phyloP scores from a whole-genome alignment of 495 filamentous ascomycete species.

The Cairneyella variabilis region DNA sequence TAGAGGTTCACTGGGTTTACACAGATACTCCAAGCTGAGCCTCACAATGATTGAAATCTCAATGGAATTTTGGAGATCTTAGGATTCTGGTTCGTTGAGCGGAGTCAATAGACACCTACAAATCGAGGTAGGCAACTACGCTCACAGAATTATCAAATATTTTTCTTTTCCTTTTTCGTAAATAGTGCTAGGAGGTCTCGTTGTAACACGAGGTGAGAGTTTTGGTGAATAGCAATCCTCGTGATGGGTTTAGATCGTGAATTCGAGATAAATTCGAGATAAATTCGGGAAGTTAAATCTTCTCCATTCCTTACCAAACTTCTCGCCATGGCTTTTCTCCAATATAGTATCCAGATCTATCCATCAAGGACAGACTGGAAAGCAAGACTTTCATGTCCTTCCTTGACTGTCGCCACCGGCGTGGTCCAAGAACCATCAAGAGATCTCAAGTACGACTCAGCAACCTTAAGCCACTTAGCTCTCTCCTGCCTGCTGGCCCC shows the following conservation, averaged over 20 bases:
- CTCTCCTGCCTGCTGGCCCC: constrained; percentile 50
- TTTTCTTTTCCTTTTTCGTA: too few relatives aligned
- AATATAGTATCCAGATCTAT: not conserved
- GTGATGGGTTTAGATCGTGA: too few relatives aligned
- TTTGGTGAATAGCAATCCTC: too few relatives aligned
- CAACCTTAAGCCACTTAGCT: constrained; percentile 53
- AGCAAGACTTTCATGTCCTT: constrained; percentile 49
- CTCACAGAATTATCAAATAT: too few relatives aligned
- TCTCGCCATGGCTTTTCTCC: not conserved
- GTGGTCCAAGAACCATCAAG: constrained; percentile 38
- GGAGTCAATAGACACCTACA: too few relatives aligned
- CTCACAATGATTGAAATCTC: not conserved
- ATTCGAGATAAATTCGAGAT: too few relatives aligned
- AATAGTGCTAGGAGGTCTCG: too few relatives aligned
- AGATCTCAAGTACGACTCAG: constrained; percentile 49
- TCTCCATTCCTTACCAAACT: not conserved
- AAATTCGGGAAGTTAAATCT: not conserved
- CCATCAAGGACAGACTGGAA: constrained; percentile 29
- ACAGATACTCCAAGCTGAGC: not conserved
- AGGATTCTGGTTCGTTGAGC: too few relatives aligned
- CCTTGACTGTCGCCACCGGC: constrained; percentile 49
- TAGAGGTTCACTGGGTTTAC: not conserved
- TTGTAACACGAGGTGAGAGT: too few relatives aligned
- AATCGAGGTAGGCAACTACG: too few relatives aligned
- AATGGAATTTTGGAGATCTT: not conserved